A percentile compares a stretch with the other conserved stretches of the same genome.
Conservation (phyloP, 495 filamentous ascomycete genomes). For the Oidiodendron maius region DNA sequence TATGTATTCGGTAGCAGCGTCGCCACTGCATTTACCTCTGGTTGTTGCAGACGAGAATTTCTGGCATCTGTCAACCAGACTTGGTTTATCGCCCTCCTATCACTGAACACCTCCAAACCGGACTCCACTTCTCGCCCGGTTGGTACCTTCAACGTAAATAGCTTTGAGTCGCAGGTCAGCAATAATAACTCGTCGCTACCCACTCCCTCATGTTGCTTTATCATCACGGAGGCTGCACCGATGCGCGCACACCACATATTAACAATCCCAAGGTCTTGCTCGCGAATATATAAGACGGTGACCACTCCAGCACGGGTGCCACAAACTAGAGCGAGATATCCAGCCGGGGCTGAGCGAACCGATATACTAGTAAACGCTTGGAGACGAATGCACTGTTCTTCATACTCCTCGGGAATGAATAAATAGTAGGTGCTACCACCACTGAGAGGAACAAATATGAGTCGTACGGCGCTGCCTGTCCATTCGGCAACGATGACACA, state of each 20-base stretch:
- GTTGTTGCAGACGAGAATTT: constrained; percentile 11
- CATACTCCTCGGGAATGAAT: neutral
- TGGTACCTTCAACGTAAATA: constrained; percentile 5
- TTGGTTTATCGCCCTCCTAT: constrained; percentile 7
- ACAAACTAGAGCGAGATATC: constrained; percentile 8
- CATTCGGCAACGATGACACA: constrained; percentile 14
- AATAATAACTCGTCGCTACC: constrained; percentile 10
- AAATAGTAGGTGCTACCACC: neutral
- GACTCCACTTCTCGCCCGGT: neutral
- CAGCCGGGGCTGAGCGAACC: neutral
- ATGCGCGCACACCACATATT: constrained; percentile 7
- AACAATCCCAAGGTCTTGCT: constrained; percentile 4
- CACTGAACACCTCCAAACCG: neutral
- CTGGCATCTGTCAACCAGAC: constrained; percentile 22
- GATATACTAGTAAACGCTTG: constrained; percentile 18
- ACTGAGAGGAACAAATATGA: constrained; percentile 7
- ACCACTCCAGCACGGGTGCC: constrained; percentile 17
- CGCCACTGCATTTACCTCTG: constrained; percentile 12
- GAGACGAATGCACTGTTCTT: neutral
- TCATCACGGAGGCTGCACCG: constrained; percentile 11
- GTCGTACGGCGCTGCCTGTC: neutral
- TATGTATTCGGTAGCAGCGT: constrained; percentile 6
- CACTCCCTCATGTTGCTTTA: constrained; percentile 6
- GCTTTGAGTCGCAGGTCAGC: constrained; percentile 18
- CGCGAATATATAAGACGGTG: constrained; percentile 12